phyloP scores from a whole-genome alignment of 2,329 filamentous ascomycete species.

The Fusarium humuli region DNA sequence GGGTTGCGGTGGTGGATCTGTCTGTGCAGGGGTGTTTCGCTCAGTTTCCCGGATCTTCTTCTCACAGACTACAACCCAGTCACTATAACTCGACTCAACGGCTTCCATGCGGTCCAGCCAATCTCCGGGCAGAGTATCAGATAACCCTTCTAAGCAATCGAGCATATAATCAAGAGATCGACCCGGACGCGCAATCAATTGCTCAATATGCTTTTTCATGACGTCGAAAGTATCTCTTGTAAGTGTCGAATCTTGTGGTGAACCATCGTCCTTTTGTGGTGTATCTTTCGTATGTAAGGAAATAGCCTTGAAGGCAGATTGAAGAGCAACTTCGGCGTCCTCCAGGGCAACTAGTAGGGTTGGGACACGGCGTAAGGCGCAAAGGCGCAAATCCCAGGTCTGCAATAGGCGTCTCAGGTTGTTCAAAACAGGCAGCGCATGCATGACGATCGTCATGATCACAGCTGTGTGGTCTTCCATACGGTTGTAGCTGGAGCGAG shows the following conservation, averaged over 20 bases:
- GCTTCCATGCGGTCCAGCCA: constrained; percentile 91
- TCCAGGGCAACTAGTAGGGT: constrained; percentile 72
- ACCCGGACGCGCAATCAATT: constrained; percentile 77
- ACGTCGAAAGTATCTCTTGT: constrained; percentile 63
- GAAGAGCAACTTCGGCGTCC: constrained; percentile 73
- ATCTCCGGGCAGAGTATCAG: constrained; percentile 83
- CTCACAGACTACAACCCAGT: constrained; percentile 85
- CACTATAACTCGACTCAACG: constrained; percentile 80
- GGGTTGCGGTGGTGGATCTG: constrained; percentile 11
- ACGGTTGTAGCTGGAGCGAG: constrained; percentile 69
- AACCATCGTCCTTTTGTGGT: constrained; percentile 28
- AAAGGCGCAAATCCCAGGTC: constrained; percentile 81
- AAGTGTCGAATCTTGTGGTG: constrained; percentile 45
- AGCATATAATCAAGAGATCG: constrained; percentile 84
- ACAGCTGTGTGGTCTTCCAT: constrained; percentile 93
- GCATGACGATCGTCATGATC: constrained; percentile 90
- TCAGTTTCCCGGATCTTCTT: constrained; percentile 77
- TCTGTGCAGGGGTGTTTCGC: constrained; percentile 50
- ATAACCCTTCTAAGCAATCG: constrained; percentile 83
- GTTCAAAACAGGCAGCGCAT: constrained; percentile 84
- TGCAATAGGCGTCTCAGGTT: constrained; percentile 78
- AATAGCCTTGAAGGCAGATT: constrained; percentile 74
- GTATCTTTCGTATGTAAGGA: constrained; percentile 46
- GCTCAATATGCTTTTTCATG: constrained; percentile 73
- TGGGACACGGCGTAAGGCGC: constrained; percentile 80